A percentile compares a stretch with the other conserved stretches of the same genome.
Evolutionary conservation across 106 monocot genomes (phyloP).

Genomic region (Agapanthus africanus): DNA sequence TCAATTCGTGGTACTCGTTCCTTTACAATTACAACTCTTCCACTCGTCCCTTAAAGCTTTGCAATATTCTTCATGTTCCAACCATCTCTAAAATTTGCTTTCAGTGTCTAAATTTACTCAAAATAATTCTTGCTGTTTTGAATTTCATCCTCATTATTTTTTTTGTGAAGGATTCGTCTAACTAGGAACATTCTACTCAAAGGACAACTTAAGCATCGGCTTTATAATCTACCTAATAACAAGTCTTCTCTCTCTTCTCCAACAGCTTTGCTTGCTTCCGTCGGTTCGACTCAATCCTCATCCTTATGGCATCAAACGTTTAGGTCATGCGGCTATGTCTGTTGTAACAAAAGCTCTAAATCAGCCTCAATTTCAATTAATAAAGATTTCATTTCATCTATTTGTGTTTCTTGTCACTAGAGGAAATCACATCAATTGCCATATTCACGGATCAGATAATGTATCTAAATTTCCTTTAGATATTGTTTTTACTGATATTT

Average conservation of each 20-base stretch:
- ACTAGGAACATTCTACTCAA: neutral
- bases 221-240: neutral
- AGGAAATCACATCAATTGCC: neutral
- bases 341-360: neutral
- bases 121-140: neutral
- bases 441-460: neutral
- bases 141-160: neutral
- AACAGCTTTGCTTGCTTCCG: neutral
- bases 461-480: neutral
- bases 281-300: neutral
- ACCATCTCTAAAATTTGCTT: neutral
- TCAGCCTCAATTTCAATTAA: neutral
- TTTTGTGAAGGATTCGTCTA: neutral
- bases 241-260: neutral
- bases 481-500: neutral
- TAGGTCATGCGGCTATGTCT: neutral
- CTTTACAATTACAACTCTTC: neutral
- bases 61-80: neutral
- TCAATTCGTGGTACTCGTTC: neutral
- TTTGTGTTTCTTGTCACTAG: neutral
- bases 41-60: neutral
- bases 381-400: neutral
- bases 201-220: neutral
- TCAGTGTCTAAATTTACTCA: neutral
- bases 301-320: neutral